Percentiles rank a stretch among this genome's conserved stretches.
phyloP scores from a whole-genome alignment of 1,284 basidiomycete species.

The Ustilago hordei region DNA sequence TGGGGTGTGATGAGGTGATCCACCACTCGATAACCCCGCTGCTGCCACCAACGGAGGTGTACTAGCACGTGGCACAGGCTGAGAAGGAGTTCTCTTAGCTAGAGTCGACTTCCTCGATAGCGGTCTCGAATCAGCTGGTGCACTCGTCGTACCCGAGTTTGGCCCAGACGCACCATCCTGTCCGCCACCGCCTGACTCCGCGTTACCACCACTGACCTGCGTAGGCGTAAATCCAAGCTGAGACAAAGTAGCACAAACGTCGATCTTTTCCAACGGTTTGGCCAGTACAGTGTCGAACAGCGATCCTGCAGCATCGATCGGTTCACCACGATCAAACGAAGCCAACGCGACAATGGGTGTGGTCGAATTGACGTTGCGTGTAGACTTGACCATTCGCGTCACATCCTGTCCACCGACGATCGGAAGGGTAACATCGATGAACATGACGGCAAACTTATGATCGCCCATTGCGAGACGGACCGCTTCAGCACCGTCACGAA shows the following conservation, averaged over 20 bases:
- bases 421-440: slow-evolving; percentile 91
- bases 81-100: slow-evolving; percentile 29
- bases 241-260: slow-evolving; percentile 53
- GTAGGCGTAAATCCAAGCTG: slow-evolving; percentile 54
- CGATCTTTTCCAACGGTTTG: slow-evolving; percentile 61
- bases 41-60: slow-evolving; percentile 23
- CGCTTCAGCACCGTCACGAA: slow-evolving; percentile 94
- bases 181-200: slow-evolving; percentile 2
- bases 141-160: slow-evolving; percentile 33
- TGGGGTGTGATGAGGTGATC: slow-evolving; percentile 42
- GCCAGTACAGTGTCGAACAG: slow-evolving; percentile 70
- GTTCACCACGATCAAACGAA: slow-evolving; percentile 65
- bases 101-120: slow-evolving; percentile 47
- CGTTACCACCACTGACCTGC: slow-evolving; percentile 18
- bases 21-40: neutral
- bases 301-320: slow-evolving; percentile 68
- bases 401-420: slow-evolving; percentile 92
- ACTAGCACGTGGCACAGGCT: slow-evolving; percentile 22
- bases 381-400: slow-evolving; percentile 91
- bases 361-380: slow-evolving; percentile 87
- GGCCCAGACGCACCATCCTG: slow-evolving; percentile 13
- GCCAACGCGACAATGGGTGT: slow-evolving; percentile 90
- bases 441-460: slow-evolving; percentile 79
- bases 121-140: slow-evolving; percentile 30
- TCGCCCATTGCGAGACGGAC: slow-evolving; percentile 96